Percentiles rank a stretch among this genome's conserved stretches.
Conservation (phyloP, 257 asterid species). For the Ophiorrhiza pumila region DNA sequence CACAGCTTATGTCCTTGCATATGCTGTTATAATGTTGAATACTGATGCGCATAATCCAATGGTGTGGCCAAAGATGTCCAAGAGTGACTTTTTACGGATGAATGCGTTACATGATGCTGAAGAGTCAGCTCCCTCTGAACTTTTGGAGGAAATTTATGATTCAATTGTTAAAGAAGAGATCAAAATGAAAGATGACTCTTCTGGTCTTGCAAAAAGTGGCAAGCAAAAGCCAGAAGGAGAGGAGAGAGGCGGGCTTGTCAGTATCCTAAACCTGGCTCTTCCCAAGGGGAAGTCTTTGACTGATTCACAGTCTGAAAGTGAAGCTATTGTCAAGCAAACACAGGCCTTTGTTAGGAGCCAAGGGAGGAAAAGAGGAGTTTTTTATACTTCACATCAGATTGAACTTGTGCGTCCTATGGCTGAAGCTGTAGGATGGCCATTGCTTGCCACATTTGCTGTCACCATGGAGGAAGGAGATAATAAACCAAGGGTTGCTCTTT, state of each 20-base stretch:
- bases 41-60: conserved; percentile 99
- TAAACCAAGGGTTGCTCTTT: conserved; percentile 78
- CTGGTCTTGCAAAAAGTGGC: conserved; percentile 50
- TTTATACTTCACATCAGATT: conserved; percentile 80
- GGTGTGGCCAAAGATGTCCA: conserved; percentile 99
- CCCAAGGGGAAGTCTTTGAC: conserved; percentile 68
- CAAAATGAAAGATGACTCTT: conserved; percentile 88
- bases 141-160: conserved; percentile 93
- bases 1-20: conserved; percentile 96
- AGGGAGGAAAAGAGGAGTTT: conserved; percentile 84
- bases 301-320: conserved; percentile 83
- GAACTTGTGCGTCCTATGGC: conserved; percentile 95
- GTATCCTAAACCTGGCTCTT: conserved; percentile 90
- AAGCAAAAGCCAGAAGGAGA: conserved; percentile 77
- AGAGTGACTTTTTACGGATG: conserved; percentile 85
- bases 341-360: conserved; percentile 76
- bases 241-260: conserved; percentile 76
- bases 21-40: conserved; percentile 98
- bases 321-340: conserved; percentile 78
- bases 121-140: conserved; percentile 91
- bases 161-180: conserved; percentile 93
- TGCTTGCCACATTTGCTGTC: conserved; percentile 97
- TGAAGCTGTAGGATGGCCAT: conserved; percentile 98
- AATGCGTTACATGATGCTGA: conserved; percentile 76
- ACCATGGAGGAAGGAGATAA: conserved; percentile 98